A percentile compares a stretch with the other conserved stretches of the same genome.
Evolutionary conservation across 345 rosid genomes (phyloP).

Genomic region (Syzygium aromaticum): DNA sequence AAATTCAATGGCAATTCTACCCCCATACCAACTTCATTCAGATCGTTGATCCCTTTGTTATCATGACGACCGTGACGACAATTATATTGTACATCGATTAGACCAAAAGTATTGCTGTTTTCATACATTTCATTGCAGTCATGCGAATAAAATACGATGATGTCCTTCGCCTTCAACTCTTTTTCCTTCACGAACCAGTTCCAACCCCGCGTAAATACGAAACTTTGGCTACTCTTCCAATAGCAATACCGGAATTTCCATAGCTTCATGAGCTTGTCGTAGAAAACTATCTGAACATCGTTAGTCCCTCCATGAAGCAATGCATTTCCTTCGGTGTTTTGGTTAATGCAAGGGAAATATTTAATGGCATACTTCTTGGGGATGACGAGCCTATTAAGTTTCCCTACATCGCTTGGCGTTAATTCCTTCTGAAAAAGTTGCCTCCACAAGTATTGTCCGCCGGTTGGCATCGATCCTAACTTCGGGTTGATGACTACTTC

Average conservation of each 20-base stretch:
- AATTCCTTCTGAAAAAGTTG: conserved; percentile 64
- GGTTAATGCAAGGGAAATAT: conserved; percentile 33
- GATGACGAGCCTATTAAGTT: conserved; percentile 77
- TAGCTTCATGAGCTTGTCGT: conserved; percentile 49
- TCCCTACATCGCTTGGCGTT: conserved; percentile 93
- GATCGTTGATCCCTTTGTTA: neutral
- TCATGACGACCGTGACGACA: neutral
- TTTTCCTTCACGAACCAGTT: conserved; percentile 62
- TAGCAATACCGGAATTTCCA: conserved; percentile 93
- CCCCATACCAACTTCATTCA: neutral
- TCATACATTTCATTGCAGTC: neutral
- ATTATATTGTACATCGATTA: conserved; percentile 5
- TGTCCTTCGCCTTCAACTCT: conserved; percentile 46
- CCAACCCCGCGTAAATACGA: conserved; percentile 91
- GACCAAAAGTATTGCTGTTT: neutral
- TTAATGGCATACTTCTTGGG: conserved; percentile 66
- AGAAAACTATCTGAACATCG: conserved; percentile 44
- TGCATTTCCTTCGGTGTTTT: neutral
- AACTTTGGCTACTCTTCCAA: conserved; percentile 89
- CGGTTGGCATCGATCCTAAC: conserved; percentile 5
- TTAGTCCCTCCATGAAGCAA: neutral
- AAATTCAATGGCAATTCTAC: neutral
- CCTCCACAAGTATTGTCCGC: conserved; percentile 14
- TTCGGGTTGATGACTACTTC: neutral
- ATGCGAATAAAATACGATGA: conserved; percentile 35